phyloP scores from a whole-genome alignment of 2,329 filamentous ascomycete genomes.

The Xylaria sp. region DNA sequence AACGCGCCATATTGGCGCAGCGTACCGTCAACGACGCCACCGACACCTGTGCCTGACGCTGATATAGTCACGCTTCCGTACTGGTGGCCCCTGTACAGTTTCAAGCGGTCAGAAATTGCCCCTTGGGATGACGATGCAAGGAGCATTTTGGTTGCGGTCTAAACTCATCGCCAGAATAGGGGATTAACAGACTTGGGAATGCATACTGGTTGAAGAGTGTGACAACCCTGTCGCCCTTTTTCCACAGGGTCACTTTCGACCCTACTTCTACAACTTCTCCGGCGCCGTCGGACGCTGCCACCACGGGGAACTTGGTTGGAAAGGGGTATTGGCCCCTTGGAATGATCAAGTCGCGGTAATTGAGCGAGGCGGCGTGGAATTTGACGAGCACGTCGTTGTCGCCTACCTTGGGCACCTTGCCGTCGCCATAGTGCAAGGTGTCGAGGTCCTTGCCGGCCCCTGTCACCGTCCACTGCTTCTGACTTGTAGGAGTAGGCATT shows the following conservation, averaged over 20 bases:
- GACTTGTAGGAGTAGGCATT: conserved; percentile 21
- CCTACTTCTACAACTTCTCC: conserved; percentile 60
- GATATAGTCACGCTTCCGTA: conserved; percentile 47
- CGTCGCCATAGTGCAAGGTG: conserved; percentile 60
- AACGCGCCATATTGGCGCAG: conserved; percentile 72
- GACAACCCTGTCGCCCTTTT: conserved; percentile 58
- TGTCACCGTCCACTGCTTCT: conserved; percentile 61
- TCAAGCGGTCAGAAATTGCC: background rate
- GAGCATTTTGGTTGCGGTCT: background rate
- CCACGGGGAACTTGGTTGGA: conserved; percentile 48
- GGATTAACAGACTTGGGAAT: background rate
- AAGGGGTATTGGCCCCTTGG: conserved; percentile 56
- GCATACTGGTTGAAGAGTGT: conserved; percentile 64
- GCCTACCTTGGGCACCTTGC: conserved; percentile 60
- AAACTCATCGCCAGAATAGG: too few species aligned
- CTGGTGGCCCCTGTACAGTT: conserved; percentile 47
- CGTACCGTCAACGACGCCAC: conserved; percentile 70
- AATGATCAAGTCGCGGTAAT: conserved; percentile 61
- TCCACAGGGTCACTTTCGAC: conserved; percentile 53
- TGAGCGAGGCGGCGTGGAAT: conserved; percentile 58
- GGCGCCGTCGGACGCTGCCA: conserved; percentile 60
- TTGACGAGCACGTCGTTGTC: conserved; percentile 77
- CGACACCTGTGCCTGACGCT: conserved; percentile 62
- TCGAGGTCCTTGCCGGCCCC: conserved; percentile 63
- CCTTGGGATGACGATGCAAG: background rate